A percentile compares a stretch with the other conserved stretches of the same genome.
phyloP scores from a whole-genome alignment of 73 alveolate species.

The Paramecium biaurelia region DNA sequence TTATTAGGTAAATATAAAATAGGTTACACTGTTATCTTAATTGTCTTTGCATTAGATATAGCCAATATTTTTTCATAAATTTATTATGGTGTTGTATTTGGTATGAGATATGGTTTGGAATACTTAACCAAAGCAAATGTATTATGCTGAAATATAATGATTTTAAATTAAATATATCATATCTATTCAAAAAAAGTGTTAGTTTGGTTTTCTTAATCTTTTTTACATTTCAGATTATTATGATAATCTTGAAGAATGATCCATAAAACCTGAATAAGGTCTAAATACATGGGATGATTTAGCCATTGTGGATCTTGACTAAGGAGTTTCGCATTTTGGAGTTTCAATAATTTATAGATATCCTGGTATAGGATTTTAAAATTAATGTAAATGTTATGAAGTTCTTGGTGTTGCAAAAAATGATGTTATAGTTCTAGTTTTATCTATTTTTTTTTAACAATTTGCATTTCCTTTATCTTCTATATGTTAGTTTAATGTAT shows the following conservation, averaged over 20 bases:
- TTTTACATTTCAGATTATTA: not conserved
- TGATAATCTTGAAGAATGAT: slow-evolving; percentile 40
- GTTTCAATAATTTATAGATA: not conserved
- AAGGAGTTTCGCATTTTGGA: slow-evolving; percentile 13
- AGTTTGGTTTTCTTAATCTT: not conserved
- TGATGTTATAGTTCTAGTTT: not conserved
- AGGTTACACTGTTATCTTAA: not conserved
- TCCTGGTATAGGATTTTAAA: not conserved
- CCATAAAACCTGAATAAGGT: slow-evolving; percentile 39
- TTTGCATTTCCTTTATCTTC: not conserved
- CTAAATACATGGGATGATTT: slow-evolving; percentile 18
- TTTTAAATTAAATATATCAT: not conserved
- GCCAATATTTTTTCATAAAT: not conserved
- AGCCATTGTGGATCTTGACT: slow-evolving; percentile 17
- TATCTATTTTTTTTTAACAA: not conserved
- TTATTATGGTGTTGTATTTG: slow-evolving; percentile 27
- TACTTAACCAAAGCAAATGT: not conserved
- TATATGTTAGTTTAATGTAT: not conserved
- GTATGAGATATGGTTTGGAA: not conserved
- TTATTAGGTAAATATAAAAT: not conserved
- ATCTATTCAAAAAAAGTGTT: not conserved
- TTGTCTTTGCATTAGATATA: not conserved
- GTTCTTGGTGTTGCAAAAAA: slow-evolving; percentile 34
- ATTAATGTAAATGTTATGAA: not conserved
- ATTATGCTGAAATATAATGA: not conserved